phyloP scores from a whole-genome alignment of 352 stramenopile genomes.

The Phytophthora agathidicida region DNA sequence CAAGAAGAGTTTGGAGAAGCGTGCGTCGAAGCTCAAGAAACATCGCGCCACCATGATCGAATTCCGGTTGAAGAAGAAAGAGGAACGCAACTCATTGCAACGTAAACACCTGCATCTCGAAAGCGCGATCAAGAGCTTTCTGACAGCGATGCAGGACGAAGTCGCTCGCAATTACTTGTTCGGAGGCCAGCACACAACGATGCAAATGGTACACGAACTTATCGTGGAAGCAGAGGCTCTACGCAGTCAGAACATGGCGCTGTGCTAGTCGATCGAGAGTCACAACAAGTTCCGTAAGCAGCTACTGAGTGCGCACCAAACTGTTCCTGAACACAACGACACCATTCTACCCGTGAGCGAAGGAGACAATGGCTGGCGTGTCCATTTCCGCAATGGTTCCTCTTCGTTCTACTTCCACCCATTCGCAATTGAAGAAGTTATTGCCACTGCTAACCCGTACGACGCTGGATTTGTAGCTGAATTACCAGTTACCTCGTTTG shows the following conservation, averaged over 20 bases:
- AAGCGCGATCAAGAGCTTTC: background rate
- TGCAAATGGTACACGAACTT: slow-evolving; percentile 12
- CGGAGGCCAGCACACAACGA: no score
- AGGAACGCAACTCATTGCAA: background rate
- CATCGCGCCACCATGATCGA: slow-evolving; percentile 4
- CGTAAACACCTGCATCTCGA: background rate
- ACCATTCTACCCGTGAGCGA: background rate
- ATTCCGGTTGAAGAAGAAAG: slow-evolving; percentile 7
- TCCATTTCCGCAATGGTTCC: background rate
- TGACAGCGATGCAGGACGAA: background rate
- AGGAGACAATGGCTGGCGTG: slow-evolving; percentile 10
- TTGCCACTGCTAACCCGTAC: background rate
- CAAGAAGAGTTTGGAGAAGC: background rate
- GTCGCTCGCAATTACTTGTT: no score
- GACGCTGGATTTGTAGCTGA: background rate
- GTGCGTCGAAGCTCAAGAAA: background rate
- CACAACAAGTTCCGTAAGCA: background rate
- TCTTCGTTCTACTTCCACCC: slow-evolving; percentile 12
- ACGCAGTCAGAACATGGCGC: slow-evolving; percentile 23
- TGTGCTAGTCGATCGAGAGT: slow-evolving; percentile 13
- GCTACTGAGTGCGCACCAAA: background rate
- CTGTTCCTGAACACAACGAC: background rate
- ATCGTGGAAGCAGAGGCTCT: slow-evolving; percentile 34
- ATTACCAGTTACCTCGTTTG: background rate
- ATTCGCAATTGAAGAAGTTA: background rate